Evolutionary conservation across 257 asterid genomes (phyloP), one percentile per base, ranked within the genome.

Genomic region (Mitragyna speciosa): DNA sequence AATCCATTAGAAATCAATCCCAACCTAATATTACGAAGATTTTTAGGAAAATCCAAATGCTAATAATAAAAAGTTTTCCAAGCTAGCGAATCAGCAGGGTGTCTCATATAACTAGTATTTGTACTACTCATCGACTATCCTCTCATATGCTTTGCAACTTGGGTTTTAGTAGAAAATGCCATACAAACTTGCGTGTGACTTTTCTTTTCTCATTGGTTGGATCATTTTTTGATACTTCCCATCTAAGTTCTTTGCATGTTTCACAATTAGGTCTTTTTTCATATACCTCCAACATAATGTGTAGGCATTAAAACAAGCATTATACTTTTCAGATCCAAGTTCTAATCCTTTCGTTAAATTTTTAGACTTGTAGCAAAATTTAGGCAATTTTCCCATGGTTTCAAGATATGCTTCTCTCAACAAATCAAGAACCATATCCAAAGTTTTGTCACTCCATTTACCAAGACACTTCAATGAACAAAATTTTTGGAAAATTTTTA

Each of bases 241-340:
- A 48, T n/a, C 81, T 30, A 0, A n/a, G 54, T 20, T 31, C 52
- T 15, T 24, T 12, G 54, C 71, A 76, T n/a, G 39, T 26, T 24
- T 59, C 28, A 41, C 79, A 73, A 24, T 2, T 11, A 16, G 5
- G 24, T 28, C 4, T 19, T 31, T 33, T 33, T 16, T 4, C 72
- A 31, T 68, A n/a, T 68, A 45, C 33, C 41, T 41, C 67, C 66
- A 49, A 24, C 31, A 78, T 9, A 78, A 33, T 24, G n/a, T 78
- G 24, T 28, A 78, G 31, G 31, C 81, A 78, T 78, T 78, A 47
- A 30, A 36, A 33, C 70, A 78, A n/a, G 75, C 59, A 67, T 78
- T 68, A 48, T 47, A 47, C 24, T 78, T 78, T 10, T 78, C 41
- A 31, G 47, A 77, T 1, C 61, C 41, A 31, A 67, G 33, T 15